These are phyloP conservation scores for Rhododendron griersonianum DNA, from an alignment of 148 eudicot genomes.

Conservation along the genomic window DNA sequence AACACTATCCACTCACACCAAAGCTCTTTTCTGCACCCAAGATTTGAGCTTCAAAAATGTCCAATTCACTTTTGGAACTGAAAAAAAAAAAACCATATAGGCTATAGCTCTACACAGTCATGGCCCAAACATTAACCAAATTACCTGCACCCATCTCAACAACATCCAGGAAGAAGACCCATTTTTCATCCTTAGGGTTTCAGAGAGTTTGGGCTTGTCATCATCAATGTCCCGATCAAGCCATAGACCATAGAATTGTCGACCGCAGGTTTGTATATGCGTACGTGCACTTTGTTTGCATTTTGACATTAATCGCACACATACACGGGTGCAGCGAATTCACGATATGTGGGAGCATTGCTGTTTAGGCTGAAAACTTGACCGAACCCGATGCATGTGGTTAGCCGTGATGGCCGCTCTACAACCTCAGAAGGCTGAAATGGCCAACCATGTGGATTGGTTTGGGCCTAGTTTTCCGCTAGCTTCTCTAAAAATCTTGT, in stretches of 20 bases:
- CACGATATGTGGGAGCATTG: background rate
- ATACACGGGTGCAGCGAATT: too few relatives aligned
- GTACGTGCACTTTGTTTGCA: background rate
- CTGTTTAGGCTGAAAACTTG: background rate
- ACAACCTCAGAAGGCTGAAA: background rate
- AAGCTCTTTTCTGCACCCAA: background rate
- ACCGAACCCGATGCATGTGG: background rate
- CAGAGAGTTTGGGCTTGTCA: constrained; percentile 13
- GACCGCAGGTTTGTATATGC: constrained; percentile 30
- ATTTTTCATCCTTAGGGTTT: background rate
- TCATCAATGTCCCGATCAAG: constrained; percentile 10
- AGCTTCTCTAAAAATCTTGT: background rate
- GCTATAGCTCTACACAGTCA: background rate
- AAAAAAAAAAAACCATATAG: background rate
- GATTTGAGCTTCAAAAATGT: constrained; percentile 9
- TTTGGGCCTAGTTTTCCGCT: background rate
- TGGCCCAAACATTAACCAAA: constrained; percentile 20
- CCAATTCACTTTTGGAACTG: background rate
- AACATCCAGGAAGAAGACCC: constrained; percentile 7
- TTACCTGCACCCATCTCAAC: constrained; percentile 16
- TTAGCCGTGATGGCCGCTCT: background rate
- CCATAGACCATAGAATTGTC: background rate
- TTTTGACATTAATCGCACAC: background rate
- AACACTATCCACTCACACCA: constrained; percentile 1
- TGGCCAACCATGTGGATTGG: background rate